Conservation (phyloP, 768 basidiomycete genomes). For the Paxillus rubicundulus region DNA sequence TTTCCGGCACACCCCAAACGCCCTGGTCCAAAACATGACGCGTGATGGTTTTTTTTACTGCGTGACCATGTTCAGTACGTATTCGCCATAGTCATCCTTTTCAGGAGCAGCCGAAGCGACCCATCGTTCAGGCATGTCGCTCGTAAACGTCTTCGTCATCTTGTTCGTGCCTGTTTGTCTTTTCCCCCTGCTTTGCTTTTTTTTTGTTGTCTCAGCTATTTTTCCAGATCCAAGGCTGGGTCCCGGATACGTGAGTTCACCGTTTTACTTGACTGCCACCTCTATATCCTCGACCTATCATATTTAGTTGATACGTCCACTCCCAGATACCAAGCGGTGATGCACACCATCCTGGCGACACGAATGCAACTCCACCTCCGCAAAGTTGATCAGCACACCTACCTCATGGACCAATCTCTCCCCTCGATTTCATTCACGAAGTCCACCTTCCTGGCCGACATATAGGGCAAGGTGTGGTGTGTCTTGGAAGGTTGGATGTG, state of each 20-base stretch:
- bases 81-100: not conserved
- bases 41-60: not conserved
- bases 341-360: conserved; percentile 2
- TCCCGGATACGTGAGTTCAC: not conserved
- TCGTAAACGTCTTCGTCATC: too few species aligned
- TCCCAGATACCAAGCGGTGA: not conserved
- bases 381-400: not conserved
- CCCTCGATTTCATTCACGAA: not conserved
- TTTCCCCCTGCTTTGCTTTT: too few species aligned
- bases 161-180: too few species aligned
- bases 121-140: not conserved
- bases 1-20: not conserved
- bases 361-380: conserved; percentile 3
- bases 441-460: too few species aligned
- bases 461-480: too few species aligned
- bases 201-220: not conserved
- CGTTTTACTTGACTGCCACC: not conserved
- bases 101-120: not conserved
- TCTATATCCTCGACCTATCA: too few species aligned
- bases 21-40: not conserved
- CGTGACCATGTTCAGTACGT: not conserved
- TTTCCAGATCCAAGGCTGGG: too few species aligned
- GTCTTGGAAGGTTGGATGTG: too few species aligned
- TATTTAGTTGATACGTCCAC: too few species aligned
- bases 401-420: not conserved